phyloP scores from a whole-genome alignment of 768 basidiomycete species.

The Lentinus brumalis region DNA sequence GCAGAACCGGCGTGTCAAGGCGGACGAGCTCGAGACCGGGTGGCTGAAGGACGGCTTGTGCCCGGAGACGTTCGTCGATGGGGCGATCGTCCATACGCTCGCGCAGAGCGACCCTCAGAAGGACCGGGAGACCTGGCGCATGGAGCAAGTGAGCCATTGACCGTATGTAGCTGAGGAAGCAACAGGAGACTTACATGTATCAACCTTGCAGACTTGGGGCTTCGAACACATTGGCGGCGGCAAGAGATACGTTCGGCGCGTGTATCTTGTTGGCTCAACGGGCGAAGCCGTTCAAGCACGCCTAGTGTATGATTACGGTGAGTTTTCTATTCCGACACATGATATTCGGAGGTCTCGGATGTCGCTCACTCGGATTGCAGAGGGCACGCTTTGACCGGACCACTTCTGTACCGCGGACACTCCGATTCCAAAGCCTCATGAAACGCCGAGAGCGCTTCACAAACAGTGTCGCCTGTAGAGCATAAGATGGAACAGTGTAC shows the following conservation, averaged over 20 bases:
- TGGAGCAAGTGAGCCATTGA: neutral
- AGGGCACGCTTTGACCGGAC: too few relatives aligned
- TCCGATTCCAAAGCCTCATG: too few relatives aligned
- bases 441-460: too few relatives aligned
- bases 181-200: neutral
- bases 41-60: conserved; percentile 42
- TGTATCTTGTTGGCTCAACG: conserved; percentile 17
- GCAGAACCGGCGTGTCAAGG: too few relatives aligned
- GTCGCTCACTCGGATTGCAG: too few relatives aligned
- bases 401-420: too few relatives aligned
- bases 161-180: too few relatives aligned
- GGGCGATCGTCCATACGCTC: neutral
- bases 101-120: neutral
- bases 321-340: neutral
- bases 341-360: too few relatives aligned
- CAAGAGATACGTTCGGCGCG: conserved; percentile 20
- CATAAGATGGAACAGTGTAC: too few relatives aligned
- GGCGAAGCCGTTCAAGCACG: conserved; percentile 24
- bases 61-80: conserved; percentile 35
- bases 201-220: conserved; percentile 18
- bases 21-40: conserved; percentile 10
- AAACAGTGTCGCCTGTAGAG: too few relatives aligned
- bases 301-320: conserved; percentile 29
- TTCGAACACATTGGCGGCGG: conserved; percentile 21
- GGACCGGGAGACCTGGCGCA: neutral